Evolutionary conservation across 1,284 basidiomycete genomes (phyloP).

Genomic region (Afroboletus lepidellus): DNA sequence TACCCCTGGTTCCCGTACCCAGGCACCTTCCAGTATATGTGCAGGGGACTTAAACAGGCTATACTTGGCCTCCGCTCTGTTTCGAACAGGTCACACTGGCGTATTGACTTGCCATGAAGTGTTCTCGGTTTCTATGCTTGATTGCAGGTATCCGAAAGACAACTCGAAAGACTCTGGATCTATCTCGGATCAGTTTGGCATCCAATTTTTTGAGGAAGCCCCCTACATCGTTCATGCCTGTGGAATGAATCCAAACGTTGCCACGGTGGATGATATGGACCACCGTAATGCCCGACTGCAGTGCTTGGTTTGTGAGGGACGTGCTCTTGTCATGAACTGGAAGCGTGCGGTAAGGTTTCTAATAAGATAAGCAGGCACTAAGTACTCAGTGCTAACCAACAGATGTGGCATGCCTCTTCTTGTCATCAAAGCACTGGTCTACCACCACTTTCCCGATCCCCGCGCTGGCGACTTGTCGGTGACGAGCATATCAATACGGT

Average conservation of each 20-base stretch:
- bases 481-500: not conserved
- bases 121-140: not conserved
- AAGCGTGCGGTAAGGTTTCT: not conserved
- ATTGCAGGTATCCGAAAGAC: not conserved
- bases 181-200: not conserved
- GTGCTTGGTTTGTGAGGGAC: not conserved
- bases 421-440: not conserved
- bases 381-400: not conserved
- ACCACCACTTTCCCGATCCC: not conserved
- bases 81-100: not conserved
- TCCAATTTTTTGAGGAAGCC: constrained; percentile 1
- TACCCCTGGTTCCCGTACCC: not conserved
- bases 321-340: not conserved
- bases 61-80: constrained; percentile 3
- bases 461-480: constrained; percentile 2
- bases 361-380: not conserved
- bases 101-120: not conserved
- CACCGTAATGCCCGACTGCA: constrained; percentile 19
- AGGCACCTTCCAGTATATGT: no score
- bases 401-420: constrained; percentile 1
- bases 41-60: not conserved
- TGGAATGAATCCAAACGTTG: not conserved
- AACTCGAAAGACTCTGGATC: not conserved
- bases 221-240: constrained; percentile 3
- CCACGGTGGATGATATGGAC: constrained; percentile 10